Conservation (phyloP, 345 rosid species). For the Eucalyptus guilfoylei region DNA sequence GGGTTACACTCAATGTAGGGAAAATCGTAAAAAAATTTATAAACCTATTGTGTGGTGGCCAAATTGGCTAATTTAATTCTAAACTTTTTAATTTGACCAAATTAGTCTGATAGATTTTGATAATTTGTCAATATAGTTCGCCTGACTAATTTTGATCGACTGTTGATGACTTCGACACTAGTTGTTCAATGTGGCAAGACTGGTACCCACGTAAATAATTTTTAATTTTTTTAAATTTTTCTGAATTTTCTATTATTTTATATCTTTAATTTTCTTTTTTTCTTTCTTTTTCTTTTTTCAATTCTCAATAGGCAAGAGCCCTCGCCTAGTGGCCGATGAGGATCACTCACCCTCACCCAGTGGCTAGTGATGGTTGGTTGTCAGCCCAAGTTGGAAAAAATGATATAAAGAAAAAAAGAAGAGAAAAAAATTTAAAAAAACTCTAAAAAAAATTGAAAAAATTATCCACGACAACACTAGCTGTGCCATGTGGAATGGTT, state of each 20-base stretch:
- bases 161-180: fast-evolving
- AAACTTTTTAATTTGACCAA: background rate
- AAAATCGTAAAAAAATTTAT: background rate
- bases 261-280: background rate
- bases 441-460: background rate
- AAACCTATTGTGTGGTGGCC: fast-evolving
- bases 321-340: background rate
- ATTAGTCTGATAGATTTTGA: fast-evolving
- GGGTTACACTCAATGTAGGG: background rate
- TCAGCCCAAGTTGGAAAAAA: background rate
- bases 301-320: fast-evolving
- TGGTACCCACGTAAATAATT: background rate
- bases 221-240: background rate
- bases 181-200: background rate
- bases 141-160: fast-evolving
- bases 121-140: background rate
- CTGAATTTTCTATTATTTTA: background rate
- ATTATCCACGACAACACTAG: fast-evolving
- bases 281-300: background rate
- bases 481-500: fast-evolving
- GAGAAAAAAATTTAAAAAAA: no score
- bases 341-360: fast-evolving
- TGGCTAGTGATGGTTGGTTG: background rate
- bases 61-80: background rate
- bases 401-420: background rate